Evolutionary conservation across 805 yeast species (phyloP).

Genomic region (Metschnikowia lunata): DNA sequence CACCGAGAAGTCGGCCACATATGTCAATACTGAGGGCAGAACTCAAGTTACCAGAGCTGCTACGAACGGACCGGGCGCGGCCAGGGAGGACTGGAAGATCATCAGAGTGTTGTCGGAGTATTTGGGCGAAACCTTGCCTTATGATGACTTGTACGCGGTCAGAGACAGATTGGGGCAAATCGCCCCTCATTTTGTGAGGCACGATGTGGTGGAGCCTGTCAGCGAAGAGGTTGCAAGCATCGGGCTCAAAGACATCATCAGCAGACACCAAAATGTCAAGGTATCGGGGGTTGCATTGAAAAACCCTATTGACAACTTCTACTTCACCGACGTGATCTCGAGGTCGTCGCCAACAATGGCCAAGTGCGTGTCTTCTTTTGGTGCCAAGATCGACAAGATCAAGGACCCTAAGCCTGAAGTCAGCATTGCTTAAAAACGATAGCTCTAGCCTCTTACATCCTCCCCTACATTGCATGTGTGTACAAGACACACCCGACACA

Average conservation of each 20-base stretch:
- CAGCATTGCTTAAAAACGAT: slow-evolving; percentile 18
- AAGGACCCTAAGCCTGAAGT: slow-evolving; percentile 45
- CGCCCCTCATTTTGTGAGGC: slow-evolving; percentile 76
- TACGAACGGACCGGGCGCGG: slow-evolving; percentile 80
- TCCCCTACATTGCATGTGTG: slow-evolving; percentile 11
- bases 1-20: slow-evolving; percentile 82
- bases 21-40: slow-evolving; percentile 87
- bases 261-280: slow-evolving; percentile 35
- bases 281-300: slow-evolving; percentile 45
- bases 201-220: slow-evolving; percentile 69
- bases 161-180: slow-evolving; percentile 68
- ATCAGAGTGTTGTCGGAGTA: slow-evolving; percentile 79
- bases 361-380: slow-evolving; percentile 69
- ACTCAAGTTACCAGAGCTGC: slow-evolving; percentile 84
- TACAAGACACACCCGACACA: no score
- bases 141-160: slow-evolving; percentile 65
- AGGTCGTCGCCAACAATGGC: slow-evolving; percentile 91
- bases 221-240: slow-evolving; percentile 52
- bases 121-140: slow-evolving; percentile 64
- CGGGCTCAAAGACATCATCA: slow-evolving; percentile 47
- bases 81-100: slow-evolving; percentile 90
- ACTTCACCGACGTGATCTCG: slow-evolving; percentile 83
- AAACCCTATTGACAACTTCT: slow-evolving; percentile 77
- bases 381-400: slow-evolving; percentile 59
- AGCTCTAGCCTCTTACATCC: neutral